These are phyloP conservation scores for Sugiyamaella grinbergsii DNA, from an alignment of 1,139 yeast species.

Conservation along the genomic window DNA sequence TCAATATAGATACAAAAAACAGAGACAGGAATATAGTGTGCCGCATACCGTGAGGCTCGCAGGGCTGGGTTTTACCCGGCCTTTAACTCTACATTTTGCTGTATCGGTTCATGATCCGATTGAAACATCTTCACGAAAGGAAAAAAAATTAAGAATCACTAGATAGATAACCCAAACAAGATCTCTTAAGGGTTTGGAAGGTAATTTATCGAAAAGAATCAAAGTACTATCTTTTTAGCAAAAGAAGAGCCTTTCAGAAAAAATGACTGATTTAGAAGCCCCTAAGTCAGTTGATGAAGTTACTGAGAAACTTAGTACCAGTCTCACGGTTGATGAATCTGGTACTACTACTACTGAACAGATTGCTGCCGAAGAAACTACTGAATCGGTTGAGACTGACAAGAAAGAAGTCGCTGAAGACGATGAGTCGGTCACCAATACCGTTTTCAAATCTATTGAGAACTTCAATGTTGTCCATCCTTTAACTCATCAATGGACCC, in stretches of 20 bases:
- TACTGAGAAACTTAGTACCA: slow-evolving; percentile 33
- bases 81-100: too few species aligned
- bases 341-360: slow-evolving; percentile 13
- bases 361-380: slow-evolving; percentile 27
- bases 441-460: slow-evolving; percentile 67
- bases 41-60: too few species aligned
- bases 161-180: too few species aligned
- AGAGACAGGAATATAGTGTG: too few species aligned
- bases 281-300: slow-evolving; percentile 26
- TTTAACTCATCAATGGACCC: slow-evolving; percentile 88
- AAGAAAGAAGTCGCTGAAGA: slow-evolving; percentile 36
- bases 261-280: slow-evolving; percentile 17
- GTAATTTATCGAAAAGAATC: background rate
- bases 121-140: too few species aligned
- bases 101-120: too few species aligned
- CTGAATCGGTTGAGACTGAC: slow-evolving; percentile 36
- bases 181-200: background rate
- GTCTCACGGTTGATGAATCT: slow-evolving; percentile 27
- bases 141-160: too few species aligned
- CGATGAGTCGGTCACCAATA: slow-evolving; percentile 36
- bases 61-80: too few species aligned
- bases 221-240: background rate
- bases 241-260: too few species aligned
- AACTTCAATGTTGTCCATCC: slow-evolving; percentile 88
- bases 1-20: too few species aligned